phyloP scores from a whole-genome alignment of 1,284 basidiomycete genomes.

The Puccinia novopanici region DNA sequence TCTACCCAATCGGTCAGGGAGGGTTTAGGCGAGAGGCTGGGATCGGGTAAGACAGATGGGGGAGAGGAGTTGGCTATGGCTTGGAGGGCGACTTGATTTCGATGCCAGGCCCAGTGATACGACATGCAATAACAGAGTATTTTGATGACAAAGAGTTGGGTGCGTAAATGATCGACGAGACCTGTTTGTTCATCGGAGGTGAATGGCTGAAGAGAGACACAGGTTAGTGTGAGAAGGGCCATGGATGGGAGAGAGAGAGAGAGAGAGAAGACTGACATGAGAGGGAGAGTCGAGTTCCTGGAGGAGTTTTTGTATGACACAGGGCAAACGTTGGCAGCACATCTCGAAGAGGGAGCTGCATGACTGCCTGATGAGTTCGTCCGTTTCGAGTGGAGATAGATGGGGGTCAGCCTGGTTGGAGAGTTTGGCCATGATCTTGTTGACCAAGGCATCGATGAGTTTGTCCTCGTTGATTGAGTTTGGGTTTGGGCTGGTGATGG shows the following conservation, averaged over 20 bases:
- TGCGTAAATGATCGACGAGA: constrained; percentile 76
- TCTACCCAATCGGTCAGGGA: constrained; percentile 64
- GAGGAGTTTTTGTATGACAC: constrained; percentile 48
- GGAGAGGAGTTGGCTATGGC: constrained; percentile 52
- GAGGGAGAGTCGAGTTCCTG: constrained; percentile 51
- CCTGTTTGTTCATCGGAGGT: constrained; percentile 60
- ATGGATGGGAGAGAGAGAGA: neutral
- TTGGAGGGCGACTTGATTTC: constrained; percentile 54
- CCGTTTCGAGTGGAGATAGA: constrained; percentile 46
- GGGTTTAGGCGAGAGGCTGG: neutral
- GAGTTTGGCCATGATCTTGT: constrained; percentile 51
- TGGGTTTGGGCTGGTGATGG: constrained; percentile 3
- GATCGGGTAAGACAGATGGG: constrained; percentile 53
- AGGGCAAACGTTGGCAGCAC: constrained; percentile 47
- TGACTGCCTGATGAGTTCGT: constrained; percentile 48
- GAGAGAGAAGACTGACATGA: constrained; percentile 18
- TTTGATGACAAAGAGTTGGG: constrained; percentile 84
- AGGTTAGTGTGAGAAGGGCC: neutral
- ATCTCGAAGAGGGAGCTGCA: constrained; percentile 51
- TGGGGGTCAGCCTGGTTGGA: constrained; percentile 50
- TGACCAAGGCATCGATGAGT: constrained; percentile 50
- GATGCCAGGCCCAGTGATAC: constrained; percentile 68
- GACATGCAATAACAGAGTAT: constrained; percentile 75
- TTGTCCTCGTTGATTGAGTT: constrained; percentile 47
- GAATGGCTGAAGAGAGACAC: constrained; percentile 26